phyloP scores from a whole-genome alignment of 352 stramenopile species.

The Phytophthora pini region DNA sequence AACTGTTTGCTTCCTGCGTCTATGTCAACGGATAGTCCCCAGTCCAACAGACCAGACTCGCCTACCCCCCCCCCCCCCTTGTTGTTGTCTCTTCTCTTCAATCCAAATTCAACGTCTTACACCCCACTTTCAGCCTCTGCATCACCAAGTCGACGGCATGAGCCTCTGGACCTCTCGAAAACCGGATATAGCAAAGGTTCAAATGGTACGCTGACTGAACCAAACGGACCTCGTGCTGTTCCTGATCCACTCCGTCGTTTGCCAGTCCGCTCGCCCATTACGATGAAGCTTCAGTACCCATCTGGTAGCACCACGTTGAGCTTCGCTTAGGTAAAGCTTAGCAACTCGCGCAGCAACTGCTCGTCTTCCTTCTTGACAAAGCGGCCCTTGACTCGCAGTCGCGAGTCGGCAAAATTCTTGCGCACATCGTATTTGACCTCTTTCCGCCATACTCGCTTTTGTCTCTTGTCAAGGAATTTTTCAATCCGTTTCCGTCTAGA shows the following conservation, averaged over 20 bases:
- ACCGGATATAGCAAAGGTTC: conserved; percentile 4
- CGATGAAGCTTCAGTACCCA: conserved; percentile 17
- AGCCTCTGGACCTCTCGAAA: conserved; percentile 3
- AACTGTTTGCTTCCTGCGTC: conserved; percentile 18
- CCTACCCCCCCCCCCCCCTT: background rate
- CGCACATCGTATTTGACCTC: conserved; percentile 98
- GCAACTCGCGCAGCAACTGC: conserved; percentile 83
- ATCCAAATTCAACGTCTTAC: conserved; percentile 20
- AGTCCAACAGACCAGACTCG: conserved; percentile 15
- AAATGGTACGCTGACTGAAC: conserved; percentile 5
- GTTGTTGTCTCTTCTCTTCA: conserved; percentile 6
- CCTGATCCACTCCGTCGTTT: conserved; percentile 7
- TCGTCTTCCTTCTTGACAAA: conserved; percentile 99
- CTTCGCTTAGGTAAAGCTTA: conserved; percentile 79
- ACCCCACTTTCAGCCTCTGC: conserved; percentile 10
- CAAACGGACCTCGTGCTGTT: conserved; percentile 14
- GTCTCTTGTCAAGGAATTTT: conserved; percentile 95
- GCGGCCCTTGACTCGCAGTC: conserved; percentile 95
- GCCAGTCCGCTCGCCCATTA: conserved; percentile 12
- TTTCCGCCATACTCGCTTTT: conserved; percentile 95
- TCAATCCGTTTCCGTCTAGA: conserved; percentile 93
- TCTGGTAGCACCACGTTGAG: conserved; percentile 4
- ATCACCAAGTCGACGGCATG: conserved; percentile 5
- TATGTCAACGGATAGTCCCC: conserved; percentile 27
- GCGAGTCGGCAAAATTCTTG: conserved; percentile 98